Percentiles rank a stretch among this genome's conserved stretches.
These are phyloP conservation scores for Lumnitzera racemosa DNA, from an alignment of 345 rosid species.

Conservation along the genomic window DNA sequence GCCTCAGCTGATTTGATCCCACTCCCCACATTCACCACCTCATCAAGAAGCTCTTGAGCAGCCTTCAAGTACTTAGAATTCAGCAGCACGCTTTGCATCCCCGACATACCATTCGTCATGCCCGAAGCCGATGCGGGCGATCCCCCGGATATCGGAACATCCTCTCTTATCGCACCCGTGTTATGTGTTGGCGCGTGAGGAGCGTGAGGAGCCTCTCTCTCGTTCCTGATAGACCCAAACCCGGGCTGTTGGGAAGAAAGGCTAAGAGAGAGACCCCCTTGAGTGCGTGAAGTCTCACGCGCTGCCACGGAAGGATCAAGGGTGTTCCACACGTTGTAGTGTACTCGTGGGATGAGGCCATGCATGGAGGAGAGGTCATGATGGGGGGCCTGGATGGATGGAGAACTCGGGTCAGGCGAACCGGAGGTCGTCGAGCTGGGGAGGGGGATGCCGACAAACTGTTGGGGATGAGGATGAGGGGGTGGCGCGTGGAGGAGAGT, in stretches of 20 bases:
- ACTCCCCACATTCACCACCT: slow-evolving; percentile 74
- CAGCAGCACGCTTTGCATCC: slow-evolving; percentile 51
- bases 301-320: slow-evolving; percentile 37
- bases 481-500: slow-evolving; percentile 43
- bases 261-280: slow-evolving; percentile 70
- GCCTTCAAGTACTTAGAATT: slow-evolving; percentile 96
- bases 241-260: slow-evolving; percentile 76
- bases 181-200: slow-evolving; percentile 4
- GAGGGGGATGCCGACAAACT: slow-evolving; percentile 80
- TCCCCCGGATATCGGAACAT: slow-evolving; percentile 41
- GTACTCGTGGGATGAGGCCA: slow-evolving; percentile 74
- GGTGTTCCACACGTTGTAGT: slow-evolving; percentile 63
- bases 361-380: slow-evolving; percentile 53
- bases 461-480: slow-evolving; percentile 46
- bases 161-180: slow-evolving; percentile 26
- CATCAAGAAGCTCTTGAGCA: slow-evolving; percentile 85
- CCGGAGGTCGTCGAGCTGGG: slow-evolving; percentile 29
- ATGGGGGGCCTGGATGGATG: slow-evolving; percentile 9
- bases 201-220: slow-evolving; percentile 18
- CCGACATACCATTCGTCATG: slow-evolving; percentile 58
- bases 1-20: slow-evolving; percentile 25
- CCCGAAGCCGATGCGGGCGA: slow-evolving; percentile 72
- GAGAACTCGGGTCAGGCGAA: slow-evolving; percentile 39
- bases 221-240: slow-evolving; percentile 31
- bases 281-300: slow-evolving; percentile 74